Evolutionary conservation across 148 eudicot species (phyloP).

Genomic region (Rhododendron ovatum): DNA sequence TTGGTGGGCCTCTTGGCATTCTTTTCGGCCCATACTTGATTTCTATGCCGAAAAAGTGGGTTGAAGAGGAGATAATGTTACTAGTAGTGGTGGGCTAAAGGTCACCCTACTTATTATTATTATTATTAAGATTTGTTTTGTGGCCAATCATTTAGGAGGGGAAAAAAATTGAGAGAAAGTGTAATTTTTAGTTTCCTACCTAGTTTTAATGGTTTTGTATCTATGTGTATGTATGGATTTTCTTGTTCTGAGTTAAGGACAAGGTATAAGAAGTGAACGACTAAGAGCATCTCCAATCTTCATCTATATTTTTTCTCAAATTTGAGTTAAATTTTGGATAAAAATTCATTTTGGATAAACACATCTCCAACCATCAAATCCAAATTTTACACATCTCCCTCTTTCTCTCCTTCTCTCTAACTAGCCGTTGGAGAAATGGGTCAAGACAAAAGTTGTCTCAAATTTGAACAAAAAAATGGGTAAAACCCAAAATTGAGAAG

Average conservation of each 20-base stretch:
- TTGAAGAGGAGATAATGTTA: background rate
- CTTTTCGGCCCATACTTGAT: constrained; percentile 68
- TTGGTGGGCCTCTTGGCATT: constrained; percentile 86
- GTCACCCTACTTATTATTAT: constrained; percentile 40
- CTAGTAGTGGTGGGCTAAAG: constrained; percentile 50
- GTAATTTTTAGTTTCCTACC: background rate
- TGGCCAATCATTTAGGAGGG: background rate
- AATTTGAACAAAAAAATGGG: too few relatives aligned
- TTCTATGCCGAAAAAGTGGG: background rate
- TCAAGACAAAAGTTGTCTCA: too few relatives aligned
- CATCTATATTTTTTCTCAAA: too few relatives aligned
- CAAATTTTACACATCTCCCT: too few relatives aligned
- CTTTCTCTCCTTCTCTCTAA: too few relatives aligned
- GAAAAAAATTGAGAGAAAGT: background rate
- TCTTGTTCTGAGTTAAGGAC: background rate
- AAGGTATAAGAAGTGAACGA: background rate
- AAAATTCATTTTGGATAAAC: too few relatives aligned
- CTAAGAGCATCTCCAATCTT: too few relatives aligned
- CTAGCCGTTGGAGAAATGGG: too few relatives aligned
- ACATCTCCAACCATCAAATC: too few relatives aligned
- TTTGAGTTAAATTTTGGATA: too few relatives aligned
- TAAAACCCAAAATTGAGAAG: too few relatives aligned
- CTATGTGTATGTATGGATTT: background rate
- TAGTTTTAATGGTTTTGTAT: background rate
- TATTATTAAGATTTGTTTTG: background rate